phyloP scores from a whole-genome alignment of 768 basidiomycete genomes.

The Tylopilus rubrobrunneus region DNA sequence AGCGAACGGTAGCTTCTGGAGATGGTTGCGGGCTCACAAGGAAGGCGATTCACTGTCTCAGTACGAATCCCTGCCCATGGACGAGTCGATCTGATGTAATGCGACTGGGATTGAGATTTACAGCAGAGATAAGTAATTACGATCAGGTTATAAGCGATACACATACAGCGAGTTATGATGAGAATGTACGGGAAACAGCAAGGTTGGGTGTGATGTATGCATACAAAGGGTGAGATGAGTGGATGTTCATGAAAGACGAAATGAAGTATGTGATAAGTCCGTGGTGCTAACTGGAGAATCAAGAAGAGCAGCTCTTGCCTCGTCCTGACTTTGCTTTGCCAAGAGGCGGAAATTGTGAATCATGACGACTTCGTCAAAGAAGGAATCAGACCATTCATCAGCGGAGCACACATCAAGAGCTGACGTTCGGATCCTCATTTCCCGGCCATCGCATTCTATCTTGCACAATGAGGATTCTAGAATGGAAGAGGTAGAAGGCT shows the following conservation, averaged over 20 bases:
- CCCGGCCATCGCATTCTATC: conserved; percentile 35
- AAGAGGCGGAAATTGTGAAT: conserved; percentile 47
- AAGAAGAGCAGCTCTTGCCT: conserved; percentile 28
- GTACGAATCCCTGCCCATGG: conserved; percentile 13
- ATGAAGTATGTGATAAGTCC: conserved; percentile 22
- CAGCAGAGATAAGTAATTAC: conserved; percentile 28
- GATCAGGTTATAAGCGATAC: conserved; percentile 31
- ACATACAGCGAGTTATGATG: conserved; percentile 29
- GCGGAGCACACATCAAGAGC: conserved; percentile 41
- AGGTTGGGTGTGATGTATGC: conserved; percentile 22
- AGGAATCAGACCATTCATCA: conserved; percentile 56
- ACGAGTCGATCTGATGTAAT: conserved; percentile 22
- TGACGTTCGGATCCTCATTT: conserved; percentile 45
- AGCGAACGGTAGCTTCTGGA: conserved; percentile 23
- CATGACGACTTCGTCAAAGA: conserved; percentile 61
- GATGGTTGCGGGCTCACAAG: conserved; percentile 19
- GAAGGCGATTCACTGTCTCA: conserved; percentile 6
- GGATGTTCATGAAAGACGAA: conserved; percentile 21
- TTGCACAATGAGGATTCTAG: conserved; percentile 34
- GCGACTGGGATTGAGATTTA: conserved; percentile 21
- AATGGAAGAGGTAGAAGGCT: conserved; percentile 30
- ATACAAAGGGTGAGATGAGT: conserved; percentile 26
- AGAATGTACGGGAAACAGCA: conserved; percentile 34
- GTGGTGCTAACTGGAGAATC: conserved; percentile 21
- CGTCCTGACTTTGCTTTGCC: conserved; percentile 36